Evolutionary conservation across 2,329 filamentous ascomycete genomes (phyloP), one percentile per base, ranked within the genome.

Genomic region (Claviceps capensis): DNA sequence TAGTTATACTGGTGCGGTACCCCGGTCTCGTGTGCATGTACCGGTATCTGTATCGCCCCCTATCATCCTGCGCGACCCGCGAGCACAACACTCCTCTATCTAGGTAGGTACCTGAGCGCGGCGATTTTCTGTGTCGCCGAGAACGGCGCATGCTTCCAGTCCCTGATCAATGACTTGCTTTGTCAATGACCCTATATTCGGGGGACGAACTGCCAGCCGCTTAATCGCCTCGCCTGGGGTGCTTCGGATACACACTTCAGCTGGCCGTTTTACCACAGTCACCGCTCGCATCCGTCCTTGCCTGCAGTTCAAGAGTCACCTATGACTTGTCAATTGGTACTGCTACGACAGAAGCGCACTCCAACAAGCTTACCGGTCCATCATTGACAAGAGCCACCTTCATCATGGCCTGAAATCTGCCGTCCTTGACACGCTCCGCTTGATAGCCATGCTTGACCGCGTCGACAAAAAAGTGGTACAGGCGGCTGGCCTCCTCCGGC

Each of bases 391-490:
- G 70, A 48, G 86, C 85, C 53, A 98, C 91, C 63, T 97, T 85
- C 93, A 98, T 98, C 90, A 95, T 96, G 48, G 93, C 93, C 64
- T 95, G 91, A 67, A 98, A 98, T 34, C 91, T 82, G n/a, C 94
- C 93, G 65, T 98, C 85, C 65, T 95, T 89, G 53, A 98, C 90
- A 57, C 77, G 83, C 8, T 88, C 86, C 6, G 78, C 67, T 5
- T 72, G 67, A 65, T 97, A 95, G 2, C 81, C 75, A 51, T 82
- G 75, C 60, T 82, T 78, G 43, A 97, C 81, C 60, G 85, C 86
- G 49, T 78, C 71, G 59, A 90, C 81, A 70, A 98, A 97, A 63
- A 84, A 76, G 52, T 90, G 80, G 65, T 97, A 98, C 6, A 97
- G 74, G 55, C 77, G 77, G 60, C 82, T 86, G 23, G 91, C 93